These are phyloP conservation scores for Solanum tacnaense DNA, from an alignment of 257 asterid species.

Conservation along the genomic window DNA sequence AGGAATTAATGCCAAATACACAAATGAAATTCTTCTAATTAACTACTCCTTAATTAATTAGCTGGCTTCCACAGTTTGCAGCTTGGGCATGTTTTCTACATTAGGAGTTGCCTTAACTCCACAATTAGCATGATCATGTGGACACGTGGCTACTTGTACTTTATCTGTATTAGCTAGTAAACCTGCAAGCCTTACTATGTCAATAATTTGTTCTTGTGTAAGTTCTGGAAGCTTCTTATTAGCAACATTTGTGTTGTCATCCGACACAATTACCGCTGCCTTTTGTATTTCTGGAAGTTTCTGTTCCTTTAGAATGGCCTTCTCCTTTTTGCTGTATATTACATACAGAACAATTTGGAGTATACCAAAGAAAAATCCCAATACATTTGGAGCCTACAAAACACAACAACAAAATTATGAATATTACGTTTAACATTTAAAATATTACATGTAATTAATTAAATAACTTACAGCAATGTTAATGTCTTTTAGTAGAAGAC, in stretches of 20 bases:
- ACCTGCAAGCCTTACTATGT: constrained; percentile 28
- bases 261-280: neutral
- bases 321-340: constrained; percentile 23
- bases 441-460: neutral
- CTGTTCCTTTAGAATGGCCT: neutral
- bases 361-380: constrained; percentile 46
- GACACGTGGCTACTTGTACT: constrained; percentile 13
- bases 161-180: constrained; percentile 24
- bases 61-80: neutral
- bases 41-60: neutral
- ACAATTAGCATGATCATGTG: neutral
- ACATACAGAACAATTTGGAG: constrained; percentile 42
- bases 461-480: constrained; percentile 35
- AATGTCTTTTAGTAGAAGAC: constrained; percentile 30
- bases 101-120: neutral
- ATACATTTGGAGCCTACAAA: constrained; percentile 38
- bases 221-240: constrained; percentile 16
- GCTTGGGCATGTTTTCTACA: neutral
- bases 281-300: constrained; percentile 5
- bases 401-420: neutral
- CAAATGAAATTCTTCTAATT: neutral
- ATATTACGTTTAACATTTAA: neutral
- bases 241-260: neutral
- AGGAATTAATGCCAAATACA: neutral
- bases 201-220: constrained; percentile 24